phyloP scores from a whole-genome alignment of 1,284 basidiomycete species.

The Ceratobasidium sp. region DNA sequence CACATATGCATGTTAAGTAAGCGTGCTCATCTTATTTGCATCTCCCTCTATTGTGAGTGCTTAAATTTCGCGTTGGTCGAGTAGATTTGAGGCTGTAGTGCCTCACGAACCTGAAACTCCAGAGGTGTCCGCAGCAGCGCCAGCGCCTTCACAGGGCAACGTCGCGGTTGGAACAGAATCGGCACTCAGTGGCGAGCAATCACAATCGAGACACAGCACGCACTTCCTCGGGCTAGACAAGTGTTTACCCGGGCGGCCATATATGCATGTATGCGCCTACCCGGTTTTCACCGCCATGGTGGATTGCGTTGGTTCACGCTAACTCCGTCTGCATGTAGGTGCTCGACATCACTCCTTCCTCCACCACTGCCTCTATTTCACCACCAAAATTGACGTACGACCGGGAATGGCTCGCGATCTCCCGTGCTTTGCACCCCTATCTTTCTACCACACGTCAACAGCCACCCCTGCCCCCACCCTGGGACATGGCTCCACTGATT shows the following conservation, averaged over 20 bases:
- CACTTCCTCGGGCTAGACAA: slow-evolving; percentile 95
- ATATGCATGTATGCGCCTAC: slow-evolving; percentile 79
- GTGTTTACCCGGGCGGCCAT: slow-evolving; percentile 84
- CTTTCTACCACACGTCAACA: slow-evolving; percentile 71
- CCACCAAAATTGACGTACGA: slow-evolving; percentile 71
- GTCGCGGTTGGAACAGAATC: slow-evolving; percentile 65
- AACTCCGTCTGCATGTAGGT: slow-evolving; percentile 64
- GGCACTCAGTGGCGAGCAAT: slow-evolving; percentile 48
- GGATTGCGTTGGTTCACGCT: background rate
- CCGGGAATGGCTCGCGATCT: slow-evolving; percentile 94
- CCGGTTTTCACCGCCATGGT: background rate
- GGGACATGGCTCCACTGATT: slow-evolving; percentile 71
- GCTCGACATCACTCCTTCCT: slow-evolving; percentile 69
- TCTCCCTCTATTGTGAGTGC: background rate
- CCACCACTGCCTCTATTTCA: slow-evolving; percentile 44
- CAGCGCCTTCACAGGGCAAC: slow-evolving; percentile 55
- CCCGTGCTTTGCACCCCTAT: slow-evolving; percentile 85
- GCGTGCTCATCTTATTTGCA: slow-evolving; percentile 1
- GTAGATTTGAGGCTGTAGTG: slow-evolving; percentile 74
- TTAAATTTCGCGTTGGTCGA: slow-evolving; percentile 52
- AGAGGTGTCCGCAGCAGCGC: slow-evolving; percentile 25
- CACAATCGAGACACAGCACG: slow-evolving; percentile 61
- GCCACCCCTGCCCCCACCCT: slow-evolving; percentile 71
- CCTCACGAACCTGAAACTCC: slow-evolving; percentile 61
- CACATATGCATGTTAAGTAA: slow-evolving; percentile 88